Conservation (phyloP, 1,284 basidiomycete species). For the Tylopilus orsonianus region DNA sequence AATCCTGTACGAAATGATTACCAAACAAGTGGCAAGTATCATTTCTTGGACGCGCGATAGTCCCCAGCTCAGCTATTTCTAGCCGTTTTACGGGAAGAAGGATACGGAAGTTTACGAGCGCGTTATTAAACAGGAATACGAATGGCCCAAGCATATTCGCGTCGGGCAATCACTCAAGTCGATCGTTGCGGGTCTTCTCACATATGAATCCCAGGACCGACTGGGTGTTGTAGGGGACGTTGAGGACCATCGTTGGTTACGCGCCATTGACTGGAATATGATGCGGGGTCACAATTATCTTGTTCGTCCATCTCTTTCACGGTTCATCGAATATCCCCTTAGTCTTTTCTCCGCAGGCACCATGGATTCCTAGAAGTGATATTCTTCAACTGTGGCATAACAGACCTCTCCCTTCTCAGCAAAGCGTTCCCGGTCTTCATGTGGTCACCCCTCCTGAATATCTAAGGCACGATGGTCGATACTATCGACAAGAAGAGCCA, state of each 20-base stretch:
- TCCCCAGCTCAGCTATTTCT: conserved; percentile 2
- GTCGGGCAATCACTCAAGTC: conserved; percentile 41
- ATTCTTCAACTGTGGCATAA: conserved; percentile 28
- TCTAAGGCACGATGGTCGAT: conserved; percentile 35
- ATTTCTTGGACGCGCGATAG: not conserved
- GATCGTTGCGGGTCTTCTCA: conserved; percentile 42
- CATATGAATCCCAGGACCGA: conserved; percentile 36
- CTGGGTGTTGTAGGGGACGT: conserved; percentile 40
- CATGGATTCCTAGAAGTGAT: conserved; percentile 30
- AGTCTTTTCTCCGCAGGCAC: conserved; percentile 26
- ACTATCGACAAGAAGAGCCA: conserved; percentile 28
- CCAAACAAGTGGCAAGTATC: conserved; percentile 49
- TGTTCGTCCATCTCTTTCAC: conserved; percentile 33
- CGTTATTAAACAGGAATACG: conserved; percentile 28
- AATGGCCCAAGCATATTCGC: conserved; percentile 36
- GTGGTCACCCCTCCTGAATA: conserved; percentile 21
- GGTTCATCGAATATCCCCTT: not conserved
- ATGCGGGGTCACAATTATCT: conserved; percentile 41
- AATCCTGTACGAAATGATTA: conserved; percentile 75
- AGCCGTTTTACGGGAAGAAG: conserved; percentile 38
- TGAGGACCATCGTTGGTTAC: conserved; percentile 40
- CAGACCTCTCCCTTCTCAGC: conserved; percentile 21
- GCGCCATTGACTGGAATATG: conserved; percentile 44
- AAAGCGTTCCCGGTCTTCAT: conserved; percentile 22
- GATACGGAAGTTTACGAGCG: conserved; percentile 26